phyloP scores from a whole-genome alignment of 1,139 yeast species.

The Suhomyces wounanorum region DNA sequence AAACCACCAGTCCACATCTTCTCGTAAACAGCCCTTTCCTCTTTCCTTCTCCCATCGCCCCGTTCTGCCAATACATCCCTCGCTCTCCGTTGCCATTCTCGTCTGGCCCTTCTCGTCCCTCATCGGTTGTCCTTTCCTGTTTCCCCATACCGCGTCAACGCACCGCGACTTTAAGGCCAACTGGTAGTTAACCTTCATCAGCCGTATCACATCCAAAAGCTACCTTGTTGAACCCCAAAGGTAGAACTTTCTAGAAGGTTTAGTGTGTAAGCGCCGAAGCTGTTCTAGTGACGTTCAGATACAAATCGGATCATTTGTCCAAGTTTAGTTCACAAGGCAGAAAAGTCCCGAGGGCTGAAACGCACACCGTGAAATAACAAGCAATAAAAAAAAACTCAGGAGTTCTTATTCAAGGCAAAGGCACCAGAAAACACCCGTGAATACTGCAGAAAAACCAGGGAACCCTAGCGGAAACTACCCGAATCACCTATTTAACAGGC shows the following conservation, averaged over 20 bases:
- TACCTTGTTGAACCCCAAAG: neutral
- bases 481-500: too few relatives aligned
- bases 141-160: slow-evolving; percentile 1
- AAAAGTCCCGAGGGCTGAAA: neutral
- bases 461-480: neutral
- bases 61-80: neutral
- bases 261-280: neutral
- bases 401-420: neutral
- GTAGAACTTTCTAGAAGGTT: neutral
- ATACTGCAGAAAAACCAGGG: too few relatives aligned
- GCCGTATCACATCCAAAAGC: neutral
- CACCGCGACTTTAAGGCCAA: neutral
- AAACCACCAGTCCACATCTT: too few relatives aligned
- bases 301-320: neutral
- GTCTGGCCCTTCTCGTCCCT: neutral
- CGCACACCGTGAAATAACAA: neutral
- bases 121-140: neutral
- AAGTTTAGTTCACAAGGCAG: neutral
- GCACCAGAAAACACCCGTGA: neutral
- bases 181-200: neutral
- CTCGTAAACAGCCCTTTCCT: neutral
- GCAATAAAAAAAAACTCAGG: neutral
- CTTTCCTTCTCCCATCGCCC: neutral
- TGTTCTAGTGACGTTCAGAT: neutral
- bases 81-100: neutral